Evolutionary conservation across 139 green algal species (phyloP).

Genomic region (Ettlia oleoabundans): DNA sequence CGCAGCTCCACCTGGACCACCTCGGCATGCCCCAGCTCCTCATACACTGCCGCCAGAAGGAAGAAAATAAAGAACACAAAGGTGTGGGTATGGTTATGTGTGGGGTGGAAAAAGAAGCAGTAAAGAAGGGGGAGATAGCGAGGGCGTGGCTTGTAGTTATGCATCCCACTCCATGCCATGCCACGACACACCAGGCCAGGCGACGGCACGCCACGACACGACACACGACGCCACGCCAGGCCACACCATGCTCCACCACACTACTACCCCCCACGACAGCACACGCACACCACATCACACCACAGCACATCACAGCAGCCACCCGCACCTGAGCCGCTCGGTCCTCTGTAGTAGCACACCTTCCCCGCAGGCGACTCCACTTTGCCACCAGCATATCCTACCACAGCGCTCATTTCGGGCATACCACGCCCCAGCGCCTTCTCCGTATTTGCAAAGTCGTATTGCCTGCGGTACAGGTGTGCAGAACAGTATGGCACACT

Average conservation of each 20-base stretch:
- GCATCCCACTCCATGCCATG: too few species aligned
- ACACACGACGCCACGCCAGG: too few species aligned
- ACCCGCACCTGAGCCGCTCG: conserved; percentile 24
- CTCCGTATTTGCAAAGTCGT: conserved; percentile 71
- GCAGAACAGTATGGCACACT: too few species aligned
- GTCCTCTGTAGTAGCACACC: conserved; percentile 82
- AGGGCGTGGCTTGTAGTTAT: too few species aligned
- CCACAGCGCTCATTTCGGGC: conserved; percentile 57
- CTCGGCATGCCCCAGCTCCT: conserved; percentile 77
- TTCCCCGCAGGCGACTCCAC: conserved; percentile 31
- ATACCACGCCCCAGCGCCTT: conserved; percentile 54
- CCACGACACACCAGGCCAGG: too few species aligned
- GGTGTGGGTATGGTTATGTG: neutral
- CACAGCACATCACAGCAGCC: neutral
- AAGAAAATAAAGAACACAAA: neutral
- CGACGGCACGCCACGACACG: too few species aligned
- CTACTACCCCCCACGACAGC: too few species aligned
- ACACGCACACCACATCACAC: too few species aligned
- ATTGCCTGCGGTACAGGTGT: too few species aligned
- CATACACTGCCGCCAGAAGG: conserved; percentile 76
- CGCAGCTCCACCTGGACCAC: conserved; percentile 51
- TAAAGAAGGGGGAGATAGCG: neutral
- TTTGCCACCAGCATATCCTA: conserved; percentile 70
- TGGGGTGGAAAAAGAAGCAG: neutral
- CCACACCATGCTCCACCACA: too few species aligned